phyloP scores from a whole-genome alignment of 2,329 filamentous ascomycete genomes.

The Fusarium nisikadoi region DNA sequence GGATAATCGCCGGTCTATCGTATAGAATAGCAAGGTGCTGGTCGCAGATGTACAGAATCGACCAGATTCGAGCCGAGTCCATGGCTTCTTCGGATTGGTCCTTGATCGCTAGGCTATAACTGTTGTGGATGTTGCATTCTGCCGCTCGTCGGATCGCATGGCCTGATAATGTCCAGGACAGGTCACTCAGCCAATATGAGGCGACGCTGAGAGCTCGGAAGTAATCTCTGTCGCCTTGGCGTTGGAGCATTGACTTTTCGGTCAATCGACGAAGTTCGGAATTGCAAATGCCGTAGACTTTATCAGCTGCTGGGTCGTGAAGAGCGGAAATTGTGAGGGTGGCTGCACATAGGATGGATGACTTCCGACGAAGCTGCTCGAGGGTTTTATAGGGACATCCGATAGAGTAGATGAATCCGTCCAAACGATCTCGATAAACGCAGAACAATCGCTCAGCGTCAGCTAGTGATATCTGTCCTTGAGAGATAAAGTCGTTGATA shows the following conservation, averaged over 20 bases:
- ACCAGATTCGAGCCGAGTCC: conserved; percentile 69
- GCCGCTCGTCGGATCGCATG: conserved; percentile 61
- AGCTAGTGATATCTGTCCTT: conserved; percentile 54
- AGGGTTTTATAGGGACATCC: conserved; percentile 61
- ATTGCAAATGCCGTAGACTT: conserved; percentile 58
- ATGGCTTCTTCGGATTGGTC: conserved; percentile 56
- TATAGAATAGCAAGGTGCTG: conserved; percentile 71
- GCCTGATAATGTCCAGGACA: conserved; percentile 71
- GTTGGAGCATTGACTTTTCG: conserved; percentile 54
- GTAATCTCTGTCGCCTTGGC: conserved; percentile 57
- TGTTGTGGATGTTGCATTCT: conserved; percentile 58
- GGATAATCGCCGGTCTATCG: conserved; percentile 66
- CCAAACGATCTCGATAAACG: conserved; percentile 61
- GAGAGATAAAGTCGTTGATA: conserved; percentile 50
- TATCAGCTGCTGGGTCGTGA: conserved; percentile 64
- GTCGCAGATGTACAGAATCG: conserved; percentile 70
- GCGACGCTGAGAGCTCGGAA: conserved; percentile 69
- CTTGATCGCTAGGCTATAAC: conserved; percentile 52
- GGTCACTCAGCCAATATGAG: conserved; percentile 68
- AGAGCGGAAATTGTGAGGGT: conserved; percentile 68
- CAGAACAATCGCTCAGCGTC: conserved; percentile 63
- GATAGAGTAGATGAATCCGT: conserved; percentile 64
- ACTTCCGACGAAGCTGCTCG: conserved; percentile 63
- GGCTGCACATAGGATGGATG: conserved; percentile 64
- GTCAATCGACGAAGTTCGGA: conserved; percentile 65